phyloP scores from a whole-genome alignment of 345 rosid species.

The Citrus medica region DNA sequence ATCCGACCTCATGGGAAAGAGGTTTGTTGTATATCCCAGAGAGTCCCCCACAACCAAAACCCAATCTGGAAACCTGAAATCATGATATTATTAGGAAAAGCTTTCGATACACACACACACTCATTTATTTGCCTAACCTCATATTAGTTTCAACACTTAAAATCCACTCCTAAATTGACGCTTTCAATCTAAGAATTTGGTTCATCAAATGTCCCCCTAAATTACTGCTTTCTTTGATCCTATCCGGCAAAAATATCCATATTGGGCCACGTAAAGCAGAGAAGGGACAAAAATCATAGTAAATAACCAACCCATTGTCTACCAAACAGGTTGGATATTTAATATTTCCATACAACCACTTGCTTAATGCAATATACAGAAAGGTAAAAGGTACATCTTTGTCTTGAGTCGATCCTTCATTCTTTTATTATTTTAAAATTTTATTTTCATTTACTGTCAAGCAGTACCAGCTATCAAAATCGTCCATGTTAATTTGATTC shows the following conservation, averaged over 20 bases:
- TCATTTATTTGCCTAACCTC: not conserved
- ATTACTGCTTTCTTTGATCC: no score
- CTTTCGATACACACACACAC: not conserved
- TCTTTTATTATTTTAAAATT: no score
- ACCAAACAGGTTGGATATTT: no score
- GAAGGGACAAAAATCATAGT: no score
- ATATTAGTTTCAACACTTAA: not conserved
- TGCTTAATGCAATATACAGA: not conserved
- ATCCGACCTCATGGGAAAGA: conserved; percentile 46
- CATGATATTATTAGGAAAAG: not conserved
- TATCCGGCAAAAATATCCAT: no score
- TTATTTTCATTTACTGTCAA: not conserved
- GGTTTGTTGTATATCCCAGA: conserved; percentile 37
- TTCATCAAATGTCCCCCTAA: no score
- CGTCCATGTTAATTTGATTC: not conserved
- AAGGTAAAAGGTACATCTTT: not conserved
- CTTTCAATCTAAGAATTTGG: no score
- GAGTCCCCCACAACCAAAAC: conserved; percentile 53
- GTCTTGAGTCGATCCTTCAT: not conserved
- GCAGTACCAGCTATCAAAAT: not conserved
- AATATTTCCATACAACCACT: no score
- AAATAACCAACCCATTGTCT: no score
- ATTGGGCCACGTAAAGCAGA: no score
- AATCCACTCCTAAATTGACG: not conserved
- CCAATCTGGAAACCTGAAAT: conserved; percentile 39